phyloP scores from a whole-genome alignment of 768 basidiomycete genomes.

The Tylopilus felleus region DNA sequence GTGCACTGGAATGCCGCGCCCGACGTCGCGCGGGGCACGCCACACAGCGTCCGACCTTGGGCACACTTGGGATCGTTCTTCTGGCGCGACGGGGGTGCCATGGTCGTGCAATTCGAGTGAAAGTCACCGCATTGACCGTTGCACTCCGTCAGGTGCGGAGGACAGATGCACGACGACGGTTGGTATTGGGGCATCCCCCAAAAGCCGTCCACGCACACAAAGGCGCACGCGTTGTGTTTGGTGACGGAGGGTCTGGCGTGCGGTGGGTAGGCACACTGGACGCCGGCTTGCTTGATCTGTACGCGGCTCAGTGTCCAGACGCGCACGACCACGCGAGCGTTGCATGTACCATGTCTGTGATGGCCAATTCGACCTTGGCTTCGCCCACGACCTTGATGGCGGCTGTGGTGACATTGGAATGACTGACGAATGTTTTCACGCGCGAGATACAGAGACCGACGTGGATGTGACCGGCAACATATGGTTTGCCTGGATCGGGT shows the following conservation, averaged over 20 bases:
- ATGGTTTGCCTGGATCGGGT: slow-evolving; percentile 13
- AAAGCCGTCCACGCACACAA: slow-evolving; percentile 30
- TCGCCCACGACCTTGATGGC: slow-evolving; percentile 24
- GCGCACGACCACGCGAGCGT: no score
- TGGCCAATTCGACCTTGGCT: slow-evolving; percentile 17
- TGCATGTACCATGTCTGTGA: slow-evolving; percentile 23
- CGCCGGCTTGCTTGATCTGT: slow-evolving; percentile 24
- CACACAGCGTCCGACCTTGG: slow-evolving; percentile 25
- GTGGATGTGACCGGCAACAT: slow-evolving; percentile 26
- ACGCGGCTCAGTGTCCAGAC: not conserved
- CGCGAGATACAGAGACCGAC: slow-evolving; percentile 30
- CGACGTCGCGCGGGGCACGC: slow-evolving; percentile 13
- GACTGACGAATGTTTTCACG: slow-evolving; percentile 22
- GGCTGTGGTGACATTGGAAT: slow-evolving; percentile 20
- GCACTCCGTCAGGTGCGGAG: slow-evolving; percentile 24
- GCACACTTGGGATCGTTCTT: slow-evolving; percentile 20
- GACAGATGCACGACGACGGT: slow-evolving; percentile 29
- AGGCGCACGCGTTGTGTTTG: slow-evolving; percentile 24
- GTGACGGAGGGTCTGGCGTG: slow-evolving; percentile 24
- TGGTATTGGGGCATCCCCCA: slow-evolving; percentile 14
- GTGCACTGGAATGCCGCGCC: slow-evolving; percentile 31
- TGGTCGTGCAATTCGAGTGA: slow-evolving; percentile 14
- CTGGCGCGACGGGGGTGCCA: slow-evolving; percentile 18
- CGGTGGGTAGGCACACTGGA: slow-evolving; percentile 33
- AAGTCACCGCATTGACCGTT: slow-evolving; percentile 31